These are phyloP conservation scores for Scytalidium sp. DNA, from an alignment of 2,329 filamentous ascomycete species.

Conservation along the genomic window DNA sequence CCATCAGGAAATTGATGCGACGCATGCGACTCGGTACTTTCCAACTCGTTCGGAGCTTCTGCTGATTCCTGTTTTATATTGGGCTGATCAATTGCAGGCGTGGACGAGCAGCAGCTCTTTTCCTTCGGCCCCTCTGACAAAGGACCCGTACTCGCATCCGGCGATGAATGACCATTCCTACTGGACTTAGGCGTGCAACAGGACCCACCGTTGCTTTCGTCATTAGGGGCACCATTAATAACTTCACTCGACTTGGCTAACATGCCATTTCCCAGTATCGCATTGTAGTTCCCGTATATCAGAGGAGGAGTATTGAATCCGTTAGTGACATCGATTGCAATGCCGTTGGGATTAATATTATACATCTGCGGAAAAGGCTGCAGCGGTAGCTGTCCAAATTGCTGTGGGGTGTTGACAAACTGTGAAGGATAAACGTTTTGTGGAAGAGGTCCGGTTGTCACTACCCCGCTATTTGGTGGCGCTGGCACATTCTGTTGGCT, in stretches of 20 bases:
- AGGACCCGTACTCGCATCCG: constrained; percentile 17
- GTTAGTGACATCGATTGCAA: constrained; percentile 17
- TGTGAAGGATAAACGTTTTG: constrained; percentile 17
- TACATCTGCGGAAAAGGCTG: constrained; percentile 14
- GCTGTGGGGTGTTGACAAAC: constrained; percentile 19
- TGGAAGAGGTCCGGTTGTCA: constrained; percentile 12
- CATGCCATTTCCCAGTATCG: background rate
- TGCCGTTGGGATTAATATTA: constrained; percentile 3
- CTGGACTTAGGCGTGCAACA: constrained; percentile 18
- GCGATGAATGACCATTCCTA: constrained; percentile 18
- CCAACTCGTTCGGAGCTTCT: constrained; percentile 8
- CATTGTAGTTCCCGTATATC: background rate
- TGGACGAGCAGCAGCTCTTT: constrained; percentile 36
- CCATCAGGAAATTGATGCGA: constrained; percentile 17
- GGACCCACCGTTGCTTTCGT: constrained; percentile 9
- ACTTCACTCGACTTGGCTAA: constrained; percentile 5
- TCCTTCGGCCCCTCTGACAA: constrained; percentile 15
- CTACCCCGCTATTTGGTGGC: constrained; percentile 18
- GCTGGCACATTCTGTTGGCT: constrained; percentile 20
- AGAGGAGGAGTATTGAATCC: constrained; percentile 5
- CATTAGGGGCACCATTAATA: constrained; percentile 6
- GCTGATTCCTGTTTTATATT: constrained; percentile 14
- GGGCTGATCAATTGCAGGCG: constrained; percentile 8
- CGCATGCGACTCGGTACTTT: constrained; percentile 20
- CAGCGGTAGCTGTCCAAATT: constrained; percentile 16